Conservation (phyloP, 805 yeast species). For the Suhomyces xylopsoci region DNA sequence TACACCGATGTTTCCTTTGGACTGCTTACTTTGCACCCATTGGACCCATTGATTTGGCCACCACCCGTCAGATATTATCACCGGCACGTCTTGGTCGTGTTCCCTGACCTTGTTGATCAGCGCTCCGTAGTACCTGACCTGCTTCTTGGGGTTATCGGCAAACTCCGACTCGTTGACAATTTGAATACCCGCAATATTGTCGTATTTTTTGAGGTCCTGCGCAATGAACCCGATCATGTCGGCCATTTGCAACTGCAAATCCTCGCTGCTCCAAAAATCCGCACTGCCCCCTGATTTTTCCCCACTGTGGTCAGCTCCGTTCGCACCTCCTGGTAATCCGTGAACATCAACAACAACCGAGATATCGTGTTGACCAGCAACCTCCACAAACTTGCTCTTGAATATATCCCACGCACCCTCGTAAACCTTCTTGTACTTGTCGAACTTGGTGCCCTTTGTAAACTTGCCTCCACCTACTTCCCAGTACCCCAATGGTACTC, state of each 20-base stretch:
- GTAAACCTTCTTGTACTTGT: conserved; percentile 42
- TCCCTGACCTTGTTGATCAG: conserved; percentile 62
- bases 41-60: conserved; percentile 75
- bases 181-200: conserved; percentile 79
- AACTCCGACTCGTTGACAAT: conserved; percentile 81
- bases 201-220: conserved; percentile 50
- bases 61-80: conserved; percentile 93
- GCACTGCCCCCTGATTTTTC: conserved; percentile 50
- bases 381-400: conserved; percentile 48
- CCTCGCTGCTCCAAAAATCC: conserved; percentile 57
- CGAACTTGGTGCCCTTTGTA: conserved; percentile 62
- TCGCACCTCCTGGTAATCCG: conserved; percentile 92
- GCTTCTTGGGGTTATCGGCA: conserved; percentile 45
- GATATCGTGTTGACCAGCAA: conserved; percentile 61
- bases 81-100: conserved; percentile 57
- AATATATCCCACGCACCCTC: conserved; percentile 68
- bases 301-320: conserved; percentile 83
- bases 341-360: conserved; percentile 83
- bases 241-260: conserved; percentile 44
- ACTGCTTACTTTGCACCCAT: conserved; percentile 52
- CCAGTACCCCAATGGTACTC: conserved; percentile 94
- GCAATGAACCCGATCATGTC: conserved; percentile 60
- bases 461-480: conserved; percentile 63
- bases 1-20: conserved; percentile 49
- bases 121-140: conserved; percentile 62